Evolutionary conservation across 2,329 filamentous ascomycete genomes (phyloP).

Genomic region (Lojkania enalia): DNA sequence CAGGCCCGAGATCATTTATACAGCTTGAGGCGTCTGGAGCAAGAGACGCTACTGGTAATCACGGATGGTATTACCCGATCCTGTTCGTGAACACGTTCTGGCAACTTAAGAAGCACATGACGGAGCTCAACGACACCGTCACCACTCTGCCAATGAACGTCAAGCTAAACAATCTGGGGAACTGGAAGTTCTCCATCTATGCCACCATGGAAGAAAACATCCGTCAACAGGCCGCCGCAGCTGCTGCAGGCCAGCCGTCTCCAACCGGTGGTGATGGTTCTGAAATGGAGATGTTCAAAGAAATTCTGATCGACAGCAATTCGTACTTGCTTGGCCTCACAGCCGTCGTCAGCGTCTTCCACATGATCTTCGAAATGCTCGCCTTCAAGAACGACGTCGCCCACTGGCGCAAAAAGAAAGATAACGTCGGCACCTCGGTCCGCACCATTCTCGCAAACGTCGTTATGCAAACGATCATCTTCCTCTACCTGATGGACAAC

Average conservation of each 20-base stretch:
- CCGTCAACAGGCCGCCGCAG: constrained; percentile 78
- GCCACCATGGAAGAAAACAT: constrained; percentile 84
- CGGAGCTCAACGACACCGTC: constrained; percentile 85
- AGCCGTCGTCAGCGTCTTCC: constrained; percentile 78
- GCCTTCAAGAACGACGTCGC: constrained; percentile 97
- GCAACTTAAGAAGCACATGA: constrained; percentile 93
- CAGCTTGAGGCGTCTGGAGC: constrained; percentile 78
- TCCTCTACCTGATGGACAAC: constrained; percentile 96
- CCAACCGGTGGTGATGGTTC: constrained; percentile 83
- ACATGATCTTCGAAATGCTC: constrained; percentile 93
- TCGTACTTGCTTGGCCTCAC: constrained; percentile 87
- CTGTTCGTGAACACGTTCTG: constrained; percentile 96
- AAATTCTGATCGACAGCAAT: constrained; percentile 91
- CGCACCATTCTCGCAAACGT: constrained; percentile 96
- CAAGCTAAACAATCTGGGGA: constrained; percentile 75
- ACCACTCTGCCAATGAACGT: constrained; percentile 80
- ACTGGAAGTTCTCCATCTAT: constrained; percentile 90
- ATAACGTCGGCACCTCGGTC: constrained; percentile 94
- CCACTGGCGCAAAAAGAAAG: constrained; percentile 99
- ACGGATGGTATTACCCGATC: constrained; percentile 92
- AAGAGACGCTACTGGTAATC: constrained; percentile 79
- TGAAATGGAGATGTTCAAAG: constrained; percentile 97
- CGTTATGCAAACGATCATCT: constrained; percentile 95
- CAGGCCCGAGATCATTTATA: constrained; percentile 76
- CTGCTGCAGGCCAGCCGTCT: constrained; percentile 69